Percentiles rank a stretch among this genome's conserved stretches.
These are phyloP conservation scores for Fragilaria radians DNA, from an alignment of 108 stramenopile species.

Conservation along the genomic window DNA sequence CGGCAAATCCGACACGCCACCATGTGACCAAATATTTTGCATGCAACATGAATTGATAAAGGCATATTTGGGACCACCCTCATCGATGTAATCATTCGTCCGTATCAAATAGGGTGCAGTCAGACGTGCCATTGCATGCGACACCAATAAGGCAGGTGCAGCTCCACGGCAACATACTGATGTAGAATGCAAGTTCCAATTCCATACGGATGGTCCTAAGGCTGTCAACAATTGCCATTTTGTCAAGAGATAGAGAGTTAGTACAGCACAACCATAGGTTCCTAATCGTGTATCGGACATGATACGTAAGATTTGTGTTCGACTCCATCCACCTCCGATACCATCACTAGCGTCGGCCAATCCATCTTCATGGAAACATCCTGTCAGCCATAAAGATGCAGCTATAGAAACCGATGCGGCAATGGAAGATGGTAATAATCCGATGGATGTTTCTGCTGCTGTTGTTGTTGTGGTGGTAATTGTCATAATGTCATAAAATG, in stretches of 20 bases:
- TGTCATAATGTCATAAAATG: constrained; percentile 31
- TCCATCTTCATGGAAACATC: constrained; percentile 84
- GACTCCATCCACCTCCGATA: constrained; percentile 73
- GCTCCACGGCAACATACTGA: constrained; percentile 10
- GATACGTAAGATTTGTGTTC: constrained; percentile 64
- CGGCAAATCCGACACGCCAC: constrained; percentile 41
- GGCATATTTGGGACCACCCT: constrained; percentile 58
- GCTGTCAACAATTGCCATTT: constrained; percentile 51
- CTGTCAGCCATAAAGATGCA: constrained; percentile 40
- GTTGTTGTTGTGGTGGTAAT: constrained; percentile 17
- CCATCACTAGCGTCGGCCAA: constrained; percentile 38
- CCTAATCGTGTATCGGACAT: constrained; percentile 80
- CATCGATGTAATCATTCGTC: constrained; percentile 54
- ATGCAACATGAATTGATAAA: constrained; percentile 62
- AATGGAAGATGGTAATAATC: constrained; percentile 34
- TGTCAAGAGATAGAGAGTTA: constrained; percentile 44
- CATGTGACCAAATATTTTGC: constrained; percentile 59
- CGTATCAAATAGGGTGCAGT: constrained; percentile 56
- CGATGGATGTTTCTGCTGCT: too few species aligned
- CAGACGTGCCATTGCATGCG: constrained; percentile 57
- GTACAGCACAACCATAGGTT: constrained; percentile 68
- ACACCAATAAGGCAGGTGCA: constrained; percentile 39
- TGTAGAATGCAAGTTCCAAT: constrained; percentile 6
- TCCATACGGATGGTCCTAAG: constrained; percentile 33
- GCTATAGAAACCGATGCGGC: constrained; percentile 26